These are phyloP conservation scores for Neopestalotiopsis sp. DNA, from an alignment of 2,329 filamentous ascomycete species.

Conservation along the genomic window DNA sequence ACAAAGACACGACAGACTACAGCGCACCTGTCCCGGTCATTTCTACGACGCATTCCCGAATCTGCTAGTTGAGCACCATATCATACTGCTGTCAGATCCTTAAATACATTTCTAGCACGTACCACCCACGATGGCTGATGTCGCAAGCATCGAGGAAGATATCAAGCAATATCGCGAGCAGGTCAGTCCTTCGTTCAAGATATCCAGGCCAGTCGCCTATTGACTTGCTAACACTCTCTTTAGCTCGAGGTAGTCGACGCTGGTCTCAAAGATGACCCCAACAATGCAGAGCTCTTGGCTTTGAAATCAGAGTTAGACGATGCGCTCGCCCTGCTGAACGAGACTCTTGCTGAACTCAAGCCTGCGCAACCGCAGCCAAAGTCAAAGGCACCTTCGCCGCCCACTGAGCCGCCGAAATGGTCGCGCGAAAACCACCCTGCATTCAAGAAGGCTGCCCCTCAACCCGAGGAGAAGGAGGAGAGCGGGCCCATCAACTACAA, in stretches of 20 bases:
- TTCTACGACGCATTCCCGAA: background rate
- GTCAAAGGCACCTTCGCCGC: slow-evolving; percentile 48
- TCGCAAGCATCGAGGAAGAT: slow-evolving; percentile 55
- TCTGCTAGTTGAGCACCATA: too few relatives aligned
- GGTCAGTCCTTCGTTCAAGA: slow-evolving; percentile 40
- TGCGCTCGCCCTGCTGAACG: slow-evolving; percentile 79
- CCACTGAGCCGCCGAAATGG: slow-evolving; percentile 73
- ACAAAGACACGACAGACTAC: background rate
- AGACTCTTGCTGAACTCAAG: slow-evolving; percentile 81
- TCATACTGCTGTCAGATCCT: too few relatives aligned
- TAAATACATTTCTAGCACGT: too few relatives aligned
- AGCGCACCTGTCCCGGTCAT: background rate
- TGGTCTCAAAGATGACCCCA: slow-evolving; percentile 80
- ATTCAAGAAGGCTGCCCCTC: slow-evolving; percentile 62
- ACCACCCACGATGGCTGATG: slow-evolving; percentile 42
- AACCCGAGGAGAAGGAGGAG: slow-evolving; percentile 58
- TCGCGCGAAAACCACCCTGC: slow-evolving; percentile 81
- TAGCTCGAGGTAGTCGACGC: slow-evolving; percentile 79
- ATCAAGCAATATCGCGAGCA: slow-evolving; percentile 62
- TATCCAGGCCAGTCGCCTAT: background rate
- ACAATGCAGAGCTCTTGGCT: slow-evolving; percentile 76
- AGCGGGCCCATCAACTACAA: slow-evolving; percentile 67
- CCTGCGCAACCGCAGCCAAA: slow-evolving; percentile 56
- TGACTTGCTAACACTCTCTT: slow-evolving; percentile 15
- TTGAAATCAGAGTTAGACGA: slow-evolving; percentile 82